Evolutionary conservation across 2,329 filamentous ascomycete genomes (phyloP).

Genomic region (Cercospora janseana): DNA sequence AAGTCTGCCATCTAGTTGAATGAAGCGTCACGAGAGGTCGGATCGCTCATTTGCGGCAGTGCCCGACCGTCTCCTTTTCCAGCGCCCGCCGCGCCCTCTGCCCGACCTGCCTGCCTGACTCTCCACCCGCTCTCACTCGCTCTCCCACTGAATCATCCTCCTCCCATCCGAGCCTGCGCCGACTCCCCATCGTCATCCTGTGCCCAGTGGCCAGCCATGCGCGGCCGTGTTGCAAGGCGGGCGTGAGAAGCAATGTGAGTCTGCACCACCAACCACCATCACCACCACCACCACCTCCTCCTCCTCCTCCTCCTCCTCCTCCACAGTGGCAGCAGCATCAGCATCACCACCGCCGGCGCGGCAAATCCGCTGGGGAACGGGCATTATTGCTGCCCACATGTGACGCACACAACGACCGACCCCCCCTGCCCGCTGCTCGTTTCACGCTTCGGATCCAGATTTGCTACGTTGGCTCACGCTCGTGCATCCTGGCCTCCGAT

Average conservation of each 20-base stretch:
- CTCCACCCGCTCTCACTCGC: not conserved
- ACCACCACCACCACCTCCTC: not conserved
- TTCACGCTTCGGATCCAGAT: slow-evolving; percentile 8
- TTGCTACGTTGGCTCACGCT: not conserved
- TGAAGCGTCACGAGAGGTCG: no score
- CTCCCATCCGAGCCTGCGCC: not conserved
- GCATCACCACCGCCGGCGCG: no score
- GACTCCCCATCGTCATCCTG: no score
- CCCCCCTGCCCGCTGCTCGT: slow-evolving; percentile 5
- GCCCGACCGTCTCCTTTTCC: no score
- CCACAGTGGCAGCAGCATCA: no score
- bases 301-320: not conserved
- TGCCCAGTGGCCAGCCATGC: not conserved
- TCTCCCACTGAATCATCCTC: not conserved
- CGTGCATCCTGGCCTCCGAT: slow-evolving; percentile 5
- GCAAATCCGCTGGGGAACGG: no score
- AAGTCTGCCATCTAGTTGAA: no score
- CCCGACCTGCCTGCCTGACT: no score
- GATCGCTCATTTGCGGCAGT: no score
- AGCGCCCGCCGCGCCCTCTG: no score
- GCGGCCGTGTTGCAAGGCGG: not conserved
- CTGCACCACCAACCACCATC: not conserved
- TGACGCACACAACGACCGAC: no score
- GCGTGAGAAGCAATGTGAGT: slow-evolving; percentile 4
- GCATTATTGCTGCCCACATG: no score